Percentiles rank a stretch among this genome's conserved stretches.
Evolutionary conservation across 371 early-diverging fungal species (phyloP).

Genomic region (Rhizopus delemar): DNA sequence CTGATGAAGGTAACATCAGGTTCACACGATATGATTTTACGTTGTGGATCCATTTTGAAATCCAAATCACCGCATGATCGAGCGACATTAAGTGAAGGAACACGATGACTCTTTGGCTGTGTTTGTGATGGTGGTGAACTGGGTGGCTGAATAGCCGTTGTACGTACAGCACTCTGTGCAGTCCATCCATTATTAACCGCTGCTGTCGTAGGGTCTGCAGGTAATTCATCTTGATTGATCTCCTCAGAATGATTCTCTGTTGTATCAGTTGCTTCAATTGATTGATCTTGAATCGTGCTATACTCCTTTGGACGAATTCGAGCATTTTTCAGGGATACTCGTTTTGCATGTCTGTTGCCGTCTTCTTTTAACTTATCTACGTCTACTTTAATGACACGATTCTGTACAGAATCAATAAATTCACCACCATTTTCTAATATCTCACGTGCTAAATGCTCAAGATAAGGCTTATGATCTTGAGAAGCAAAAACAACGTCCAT

Average conservation of each 20-base stretch:
- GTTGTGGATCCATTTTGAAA: slow-evolving; percentile 61
- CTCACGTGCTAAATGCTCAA: slow-evolving; percentile 63
- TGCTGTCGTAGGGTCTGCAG: not conserved
- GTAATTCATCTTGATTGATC: too few relatives aligned
- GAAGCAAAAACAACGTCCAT: slow-evolving; percentile 67
- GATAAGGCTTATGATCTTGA: slow-evolving; percentile 68
- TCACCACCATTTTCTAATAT: slow-evolving; percentile 68
- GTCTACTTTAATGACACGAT: slow-evolving; percentile 62
- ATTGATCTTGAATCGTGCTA: slow-evolving; percentile 19
- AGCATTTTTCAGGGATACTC: slow-evolving; percentile 59
- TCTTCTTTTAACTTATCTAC: slow-evolving; percentile 49
- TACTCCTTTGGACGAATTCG: slow-evolving; percentile 56
- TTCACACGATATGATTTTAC: slow-evolving; percentile 58
- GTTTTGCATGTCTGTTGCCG: slow-evolving; percentile 52
- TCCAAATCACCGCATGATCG: slow-evolving; percentile 68
- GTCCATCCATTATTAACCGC: slow-evolving; percentile 14
- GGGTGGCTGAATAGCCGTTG: slow-evolving; percentile 20
- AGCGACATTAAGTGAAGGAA: slow-evolving; percentile 63
- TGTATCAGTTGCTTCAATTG: not conserved
- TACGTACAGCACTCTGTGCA: slow-evolving; percentile 35
- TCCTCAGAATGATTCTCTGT: not conserved
- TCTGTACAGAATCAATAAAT: slow-evolving; percentile 67
- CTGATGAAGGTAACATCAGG: slow-evolving; percentile 64
- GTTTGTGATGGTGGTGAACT: slow-evolving; percentile 31
- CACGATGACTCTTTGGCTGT: slow-evolving; percentile 25